These are phyloP conservation scores for Nicotiana noctiflora DNA, from an alignment of 257 asterid species.

Conservation along the genomic window DNA sequence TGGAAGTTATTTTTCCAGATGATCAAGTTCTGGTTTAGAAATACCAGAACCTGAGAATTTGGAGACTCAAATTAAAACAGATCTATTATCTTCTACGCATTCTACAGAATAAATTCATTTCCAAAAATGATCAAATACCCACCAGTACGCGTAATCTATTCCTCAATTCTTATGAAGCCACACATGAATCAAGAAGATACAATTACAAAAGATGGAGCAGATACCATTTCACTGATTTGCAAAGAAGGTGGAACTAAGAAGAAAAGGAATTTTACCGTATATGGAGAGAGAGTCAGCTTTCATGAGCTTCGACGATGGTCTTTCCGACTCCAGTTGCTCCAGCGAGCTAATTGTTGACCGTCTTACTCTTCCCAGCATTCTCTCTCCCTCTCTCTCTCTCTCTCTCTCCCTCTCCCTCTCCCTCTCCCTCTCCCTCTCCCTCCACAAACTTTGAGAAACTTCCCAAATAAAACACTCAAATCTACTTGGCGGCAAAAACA, in stretches of 20 bases:
- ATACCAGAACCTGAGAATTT: background rate
- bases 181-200: background rate
- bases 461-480: background rate
- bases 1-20: background rate
- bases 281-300: constrained; percentile 76
- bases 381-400: constrained; percentile 10
- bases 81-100: fast-evolving
- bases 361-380: constrained; percentile 62
- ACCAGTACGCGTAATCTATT: background rate
- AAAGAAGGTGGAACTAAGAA: background rate
- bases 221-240: background rate
- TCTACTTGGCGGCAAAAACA: background rate
- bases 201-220: background rate
- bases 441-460: background rate
- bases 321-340: constrained; percentile 58
- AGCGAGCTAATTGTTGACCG: constrained; percentile 46
- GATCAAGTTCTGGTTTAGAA: background rate
- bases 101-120: background rate
- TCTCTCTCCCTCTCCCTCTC: background rate
- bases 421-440: background rate
- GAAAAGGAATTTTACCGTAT: constrained; percentile 40
- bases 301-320: constrained; percentile 45
- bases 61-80: background rate
- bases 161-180: background rate
- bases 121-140: background rate